Evolutionary conservation across 2,329 filamentous ascomycete species (phyloP), one percentile per base, ranked within the genome.

Genomic region (Parasarocladium wereldwijsianum): DNA sequence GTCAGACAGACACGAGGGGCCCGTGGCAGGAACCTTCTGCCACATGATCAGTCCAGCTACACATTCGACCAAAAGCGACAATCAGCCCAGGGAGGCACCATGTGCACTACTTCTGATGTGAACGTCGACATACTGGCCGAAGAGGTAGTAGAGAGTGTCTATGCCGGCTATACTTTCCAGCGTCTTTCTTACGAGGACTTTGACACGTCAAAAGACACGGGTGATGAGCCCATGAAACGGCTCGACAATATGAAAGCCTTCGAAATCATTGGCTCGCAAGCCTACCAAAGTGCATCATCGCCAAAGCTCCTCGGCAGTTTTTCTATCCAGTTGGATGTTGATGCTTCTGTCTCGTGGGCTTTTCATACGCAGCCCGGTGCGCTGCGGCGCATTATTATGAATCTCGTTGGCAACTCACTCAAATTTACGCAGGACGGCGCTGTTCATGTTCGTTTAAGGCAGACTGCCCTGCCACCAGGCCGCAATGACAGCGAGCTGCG

Each of bases 341-440:
- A n/a, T n/a, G n/a, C n/a, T n/a, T n/a, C n/a, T n/a, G n/a, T n/a
- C n/a, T n/a, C n/a, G 8, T 76, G 71, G 67, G 46, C 51, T 1
- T 72, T 70, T 39, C 51, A 60, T 12, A 61, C 63, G 0, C 63
- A 74, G 24, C 58, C 65, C 0, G 70, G 71, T 1, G 57, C 57
- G 0, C 37, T 58, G 8, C 47, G 57, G 10, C 58, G 69, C 1
- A 65, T 76, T 15, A 52, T 76, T 15, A 71, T 75, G 66, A 76
- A 76, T 24, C 36, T 76, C 0, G 63, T 75, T 20, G 67, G 69
- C 7, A 76, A 76, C 40, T 57, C 71, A 0, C 55, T 76, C 36
- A 76, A 76, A 40, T 76, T 72, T 35, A 76, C 70, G 0, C 36
- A 33, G 2, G 31, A 33, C 1, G 55, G 55, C 2, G 38, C 42